Base-by-base conservation (phyloP, 1,284 basidiomycete genomes). In the Sanghuangporus sanghuang region DNA sequence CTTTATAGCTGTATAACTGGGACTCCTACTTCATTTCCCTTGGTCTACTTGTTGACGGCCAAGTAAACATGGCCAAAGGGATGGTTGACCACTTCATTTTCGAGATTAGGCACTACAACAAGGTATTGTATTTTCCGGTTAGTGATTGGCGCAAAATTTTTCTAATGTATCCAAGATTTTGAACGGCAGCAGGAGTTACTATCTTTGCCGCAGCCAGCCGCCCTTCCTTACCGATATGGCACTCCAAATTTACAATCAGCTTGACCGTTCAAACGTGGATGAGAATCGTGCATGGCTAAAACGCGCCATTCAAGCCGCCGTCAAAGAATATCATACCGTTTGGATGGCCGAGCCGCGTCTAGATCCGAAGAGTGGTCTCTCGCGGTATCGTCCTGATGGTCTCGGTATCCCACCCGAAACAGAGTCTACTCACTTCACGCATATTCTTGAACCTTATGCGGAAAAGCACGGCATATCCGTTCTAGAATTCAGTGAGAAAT, bases 71-170 rank as follows among this genome's bases (percentile, higher is more conserved):
- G 83, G 96, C 96, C 7, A 94, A 95, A 77, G 93, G 93, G 69
- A 96, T 97, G 84, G 95, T 98, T 55, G 96, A 98, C 67, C 96
- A 99, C 75, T 99, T 98, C 78, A 92, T 98, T 72, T 99, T 99
- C 74, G 94, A 99, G 81, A 98, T 99, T 81, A 94, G 89, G 76
- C 93, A 98, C 78, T 98, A 98, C 74, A 91, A 92, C 79, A 98
- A 96, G 75, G 76, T 79, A 27, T 67, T 76, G 21, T 77, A 77
- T 64, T 71, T 75, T 49, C 71, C 69, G 68, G 76, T 73, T 12
- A 11, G 11, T 54, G 64, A 71, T 69, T 56, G 18, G 27, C 27
- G 36, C 3, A 4, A 16, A 61, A 42, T 39, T 56, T 38, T n/a
- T n/a, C 27, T 42, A 44, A 8, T 40, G 32, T 58, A 44, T 59